Conservation (phyloP, 2,329 filamentous ascomycete genomes). For the Fusarium falciforme region DNA sequence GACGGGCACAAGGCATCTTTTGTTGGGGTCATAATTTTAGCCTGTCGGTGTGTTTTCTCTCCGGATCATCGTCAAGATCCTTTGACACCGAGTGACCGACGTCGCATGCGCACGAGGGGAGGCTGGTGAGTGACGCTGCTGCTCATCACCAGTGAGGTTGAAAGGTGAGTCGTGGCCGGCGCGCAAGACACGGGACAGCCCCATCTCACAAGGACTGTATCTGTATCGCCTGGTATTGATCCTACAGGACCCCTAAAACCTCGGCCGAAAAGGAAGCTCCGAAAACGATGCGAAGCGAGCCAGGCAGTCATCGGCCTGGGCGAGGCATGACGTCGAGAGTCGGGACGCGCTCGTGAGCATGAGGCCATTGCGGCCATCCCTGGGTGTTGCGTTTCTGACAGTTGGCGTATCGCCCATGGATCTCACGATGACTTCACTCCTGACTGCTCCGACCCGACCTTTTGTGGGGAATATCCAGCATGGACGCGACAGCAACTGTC, state of each 20-base stretch:
- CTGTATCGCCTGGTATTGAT: slow-evolving; percentile 9
- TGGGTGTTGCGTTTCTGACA: slow-evolving; percentile 10
- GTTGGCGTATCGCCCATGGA: slow-evolving; percentile 26
- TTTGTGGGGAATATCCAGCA: slow-evolving; percentile 15
- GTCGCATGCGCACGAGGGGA: slow-evolving; percentile 9
- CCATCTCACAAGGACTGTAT: slow-evolving; percentile 14
- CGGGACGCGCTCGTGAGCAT: slow-evolving; percentile 18
- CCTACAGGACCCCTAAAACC: slow-evolving; percentile 23
- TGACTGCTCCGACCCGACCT: slow-evolving; percentile 6
- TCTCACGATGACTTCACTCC: slow-evolving; percentile 42
- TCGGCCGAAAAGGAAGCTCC: slow-evolving; percentile 34
- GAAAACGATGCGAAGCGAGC: slow-evolving; percentile 13
- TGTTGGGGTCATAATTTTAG: slow-evolving; percentile 21
- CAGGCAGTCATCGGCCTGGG: slow-evolving; percentile 14
- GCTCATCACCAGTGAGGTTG: slow-evolving; percentile 15
- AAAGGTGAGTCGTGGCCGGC: slow-evolving; percentile 18
- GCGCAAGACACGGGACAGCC: slow-evolving; percentile 21
- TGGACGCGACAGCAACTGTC: slow-evolving; percentile 15
- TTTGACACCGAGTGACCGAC: slow-evolving; percentile 10
- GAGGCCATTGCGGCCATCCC: slow-evolving; percentile 12
- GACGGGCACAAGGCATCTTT: slow-evolving; percentile 5
- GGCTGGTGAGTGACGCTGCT: slow-evolving; percentile 15
- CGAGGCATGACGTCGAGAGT: slow-evolving; percentile 31
- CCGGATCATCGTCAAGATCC: slow-evolving; percentile 33
- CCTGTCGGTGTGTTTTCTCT: slow-evolving; percentile 20